Evolutionary conservation across 163 green algal species (phyloP).

Genomic region (Prototheca wickerhamii): DNA sequence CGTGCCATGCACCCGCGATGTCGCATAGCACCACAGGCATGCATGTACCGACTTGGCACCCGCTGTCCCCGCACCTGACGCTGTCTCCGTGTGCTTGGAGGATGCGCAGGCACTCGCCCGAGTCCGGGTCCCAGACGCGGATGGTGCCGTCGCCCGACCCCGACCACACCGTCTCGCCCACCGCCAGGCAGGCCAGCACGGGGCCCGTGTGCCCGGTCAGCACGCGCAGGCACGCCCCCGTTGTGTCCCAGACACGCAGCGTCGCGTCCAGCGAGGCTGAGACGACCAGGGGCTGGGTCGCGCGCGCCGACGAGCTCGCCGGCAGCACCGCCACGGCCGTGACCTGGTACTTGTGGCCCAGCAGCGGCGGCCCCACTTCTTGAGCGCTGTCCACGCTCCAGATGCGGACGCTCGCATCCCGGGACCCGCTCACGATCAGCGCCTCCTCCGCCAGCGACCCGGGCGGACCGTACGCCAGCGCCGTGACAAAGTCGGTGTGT

Average conservation of each 20-base stretch:
- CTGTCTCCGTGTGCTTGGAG: conserved; percentile 60
- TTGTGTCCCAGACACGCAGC: conserved; percentile 57
- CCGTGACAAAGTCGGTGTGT: conserved; percentile 65
- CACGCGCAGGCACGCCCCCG: conserved; percentile 26
- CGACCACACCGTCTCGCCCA: conserved; percentile 18
- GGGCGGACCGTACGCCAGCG: conserved; percentile 44
- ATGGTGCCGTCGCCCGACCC: conserved; percentile 30
- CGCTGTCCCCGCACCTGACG: conserved; percentile 49
- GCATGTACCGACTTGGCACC: too few relatives aligned
- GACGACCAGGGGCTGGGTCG: conserved; percentile 34
- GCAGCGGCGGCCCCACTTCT: conserved; percentile 22
- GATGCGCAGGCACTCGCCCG: conserved; percentile 30
- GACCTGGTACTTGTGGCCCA: conserved; percentile 72
- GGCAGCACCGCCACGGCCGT: conserved; percentile 47
- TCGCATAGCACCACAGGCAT: too few relatives aligned
- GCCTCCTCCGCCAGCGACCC: background rate
- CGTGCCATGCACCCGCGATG: too few relatives aligned
- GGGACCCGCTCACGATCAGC: conserved; percentile 42
- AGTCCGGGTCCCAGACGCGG: conserved; percentile 13
- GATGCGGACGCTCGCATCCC: conserved; percentile 61
- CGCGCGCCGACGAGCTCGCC: too few relatives aligned
- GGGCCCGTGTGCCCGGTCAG: conserved; percentile 66
- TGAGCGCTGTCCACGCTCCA: conserved; percentile 49
- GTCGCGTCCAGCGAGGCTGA: conserved; percentile 66
- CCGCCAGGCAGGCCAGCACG: conserved; percentile 59